Evolutionary conservation across 2,329 filamentous ascomycete genomes (phyloP), one percentile per base, ranked within the genome.

Genomic region (Orbilia javanica): DNA sequence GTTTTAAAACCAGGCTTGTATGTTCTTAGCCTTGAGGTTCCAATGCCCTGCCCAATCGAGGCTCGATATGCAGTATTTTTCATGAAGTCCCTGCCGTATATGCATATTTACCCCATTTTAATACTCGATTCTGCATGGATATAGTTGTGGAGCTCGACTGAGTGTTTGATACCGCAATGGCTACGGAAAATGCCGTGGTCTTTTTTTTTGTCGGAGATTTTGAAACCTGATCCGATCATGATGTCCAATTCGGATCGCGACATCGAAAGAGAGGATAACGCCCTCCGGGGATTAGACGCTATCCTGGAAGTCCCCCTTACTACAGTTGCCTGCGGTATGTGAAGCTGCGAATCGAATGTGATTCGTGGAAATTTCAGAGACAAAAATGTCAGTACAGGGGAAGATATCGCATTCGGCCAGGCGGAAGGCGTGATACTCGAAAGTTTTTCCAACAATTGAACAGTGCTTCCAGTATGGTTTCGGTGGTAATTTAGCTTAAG

Each of bases 331-430:
- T 42, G 31, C 18, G n/a, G 20, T 3, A 36, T 50, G 25, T 8
- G 3, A 7, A 36, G 29, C 7, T 4, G 31, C 8, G 34, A 68
- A 29, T 15, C 11, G 1, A 53, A 18, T 42, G 13, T 60, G 65
- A 69, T 69, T 69, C 39, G 52, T 69, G 65, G 65, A 69, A 57
- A 57, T 60, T 60, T 36, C 15, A 50, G 42, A 36, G 4, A 36
- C 11, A n/a, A 15, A 60, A 20, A 27, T n/a, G n/a, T 39, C 25
- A 31, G 6, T 15, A n/a, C 50, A 18, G 27, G 7, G 11, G 25
- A 29, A 11, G 11, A 42, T 42, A 60, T 60, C 34, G 34, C 27
- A 42, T 60, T 64, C 42, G 60, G 60, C 4, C 60, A 64, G 34
- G 42, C 39, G 60, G 60, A 64, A 36, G 55, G 13, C 34, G 55